phyloP scores from a whole-genome alignment of 1,284 basidiomycete genomes.

The Trametes versicolor region DNA sequence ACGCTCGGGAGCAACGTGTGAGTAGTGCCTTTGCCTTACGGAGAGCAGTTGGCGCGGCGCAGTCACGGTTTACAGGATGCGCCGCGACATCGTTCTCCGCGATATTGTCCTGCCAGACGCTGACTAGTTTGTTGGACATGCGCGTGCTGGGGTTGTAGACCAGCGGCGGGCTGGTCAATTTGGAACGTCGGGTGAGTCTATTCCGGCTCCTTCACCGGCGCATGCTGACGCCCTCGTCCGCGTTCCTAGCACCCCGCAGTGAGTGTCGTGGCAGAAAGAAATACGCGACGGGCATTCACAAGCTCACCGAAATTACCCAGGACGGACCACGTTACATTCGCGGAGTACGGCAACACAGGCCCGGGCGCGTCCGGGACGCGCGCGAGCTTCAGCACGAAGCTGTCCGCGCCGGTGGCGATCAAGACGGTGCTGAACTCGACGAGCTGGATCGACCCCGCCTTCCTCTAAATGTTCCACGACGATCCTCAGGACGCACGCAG shows the following conservation, averaged over 20 bases:
- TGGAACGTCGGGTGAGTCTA: slow-evolving; percentile 35
- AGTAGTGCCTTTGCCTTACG: slow-evolving; percentile 11
- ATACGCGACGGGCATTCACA: neutral
- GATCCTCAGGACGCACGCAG: neutral
- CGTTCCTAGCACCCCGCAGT: slow-evolving; percentile 26
- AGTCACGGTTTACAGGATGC: neutral
- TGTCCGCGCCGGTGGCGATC: slow-evolving; percentile 37
- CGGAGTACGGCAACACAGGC: slow-evolving; percentile 40
- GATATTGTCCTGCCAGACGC: neutral
- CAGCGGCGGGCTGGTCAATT: slow-evolving; percentile 38
- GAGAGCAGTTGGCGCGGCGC: neutral
- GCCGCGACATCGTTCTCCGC: neutral
- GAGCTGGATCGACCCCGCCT: slow-evolving; percentile 38
- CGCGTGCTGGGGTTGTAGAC: slow-evolving; percentile 22
- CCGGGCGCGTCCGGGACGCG: slow-evolving; percentile 36
- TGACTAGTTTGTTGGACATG: neutral
- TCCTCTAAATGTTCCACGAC: slow-evolving; percentile 28
- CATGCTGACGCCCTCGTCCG: slow-evolving; percentile 1
- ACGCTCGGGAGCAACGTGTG: slow-evolving; percentile 38
- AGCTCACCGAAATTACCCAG: slow-evolving; percentile 12
- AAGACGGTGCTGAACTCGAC: slow-evolving; percentile 38
- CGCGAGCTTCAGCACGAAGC: slow-evolving; percentile 39
- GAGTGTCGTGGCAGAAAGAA: slow-evolving; percentile 3
- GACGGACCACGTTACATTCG: slow-evolving; percentile 42
- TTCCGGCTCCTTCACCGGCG: neutral